A percentile compares a stretch with the other conserved stretches of the same genome.
These are phyloP conservation scores for Gilbertella persicaria DNA, from an alignment of 371 early-diverging fungal genomes.

Conservation along the genomic window DNA sequence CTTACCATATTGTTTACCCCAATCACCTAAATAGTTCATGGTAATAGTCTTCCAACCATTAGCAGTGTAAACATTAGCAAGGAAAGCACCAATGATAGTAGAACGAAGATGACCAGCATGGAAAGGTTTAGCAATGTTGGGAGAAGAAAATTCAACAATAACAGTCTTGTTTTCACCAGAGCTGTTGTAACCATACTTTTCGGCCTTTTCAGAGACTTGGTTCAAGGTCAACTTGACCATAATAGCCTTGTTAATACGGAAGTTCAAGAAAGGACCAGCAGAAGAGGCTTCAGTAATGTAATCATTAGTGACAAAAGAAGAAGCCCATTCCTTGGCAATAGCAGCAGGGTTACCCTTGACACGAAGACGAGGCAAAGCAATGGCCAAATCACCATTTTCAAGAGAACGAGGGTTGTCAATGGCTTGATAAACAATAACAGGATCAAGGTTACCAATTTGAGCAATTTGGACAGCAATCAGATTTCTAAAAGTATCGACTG, in stretches of 20 bases:
- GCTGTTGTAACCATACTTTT: slow-evolving; percentile 68
- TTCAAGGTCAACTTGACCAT: slow-evolving; percentile 56
- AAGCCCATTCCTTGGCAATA: slow-evolving; percentile 75
- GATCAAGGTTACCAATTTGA: slow-evolving; percentile 46
- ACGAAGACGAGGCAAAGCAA: slow-evolving; percentile 85
- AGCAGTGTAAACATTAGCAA: slow-evolving; percentile 79
- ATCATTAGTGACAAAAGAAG: slow-evolving; percentile 66
- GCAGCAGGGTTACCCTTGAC: slow-evolving; percentile 85
- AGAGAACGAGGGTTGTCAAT: slow-evolving; percentile 64
- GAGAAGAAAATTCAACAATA: slow-evolving; percentile 95
- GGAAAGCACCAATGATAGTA: slow-evolving; percentile 97
- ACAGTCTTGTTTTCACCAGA: slow-evolving; percentile 71
- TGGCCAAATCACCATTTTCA: slow-evolving; percentile 77
- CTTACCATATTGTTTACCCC: slow-evolving; percentile 99
- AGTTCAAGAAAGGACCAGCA: slow-evolving; percentile 86
- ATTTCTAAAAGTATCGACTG: slow-evolving; percentile 60
- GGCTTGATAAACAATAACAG: slow-evolving; percentile 49
- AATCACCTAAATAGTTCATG: slow-evolving; percentile 99
- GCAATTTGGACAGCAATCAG: slow-evolving; percentile 54
- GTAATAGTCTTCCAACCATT: slow-evolving; percentile 90
- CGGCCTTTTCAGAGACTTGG: slow-evolving; percentile 48
- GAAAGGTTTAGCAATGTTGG: slow-evolving; percentile 99
- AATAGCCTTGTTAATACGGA: slow-evolving; percentile 67
- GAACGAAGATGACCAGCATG: slow-evolving; percentile 98
- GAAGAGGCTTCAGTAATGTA: slow-evolving; percentile 59